Base-by-base conservation (phyloP, 2,329 filamentous ascomycete genomes). In the Diaporthe caulivora region DNA sequence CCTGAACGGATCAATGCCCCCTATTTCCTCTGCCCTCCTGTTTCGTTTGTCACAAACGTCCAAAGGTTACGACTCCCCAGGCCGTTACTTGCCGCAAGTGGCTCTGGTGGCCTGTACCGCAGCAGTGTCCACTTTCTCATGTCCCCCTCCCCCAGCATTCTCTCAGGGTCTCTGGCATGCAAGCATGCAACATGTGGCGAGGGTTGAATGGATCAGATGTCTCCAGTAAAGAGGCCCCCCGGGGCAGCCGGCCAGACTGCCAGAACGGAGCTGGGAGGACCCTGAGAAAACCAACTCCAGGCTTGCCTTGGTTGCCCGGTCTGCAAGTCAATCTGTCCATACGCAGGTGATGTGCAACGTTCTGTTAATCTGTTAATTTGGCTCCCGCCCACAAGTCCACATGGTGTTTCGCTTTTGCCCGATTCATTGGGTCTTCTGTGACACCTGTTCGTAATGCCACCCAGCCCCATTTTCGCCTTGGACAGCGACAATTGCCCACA, bases 201-300 rank as follows among this genome's bases (percentile, higher is more conserved):
- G n/a, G n/a, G n/a, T n/a, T n/a, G n/a, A n/a, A n/a, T n/a, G n/a
- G 34, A 42, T 29, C 13, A 13, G 7, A 26, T 10, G 24, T 31
- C 34, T 47, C 51, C 21, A 42, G 21, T 47, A 58, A 42, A 60
- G 18, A 40, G 11, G 37, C 37, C 26, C 18, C 44, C 49, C 69
- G 69, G 69, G 54, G 42, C 29, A 34, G 15, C 69, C 69, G 69
- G 69, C 37, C 31, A 10, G 29, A 10, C 69, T 57, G 69, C 37
- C 31, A 17, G 21, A 10, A 13, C 26, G 24, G 18, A 51, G 21
- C 47, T 53, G 49, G 55, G 65, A 53, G 44, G 47, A 54, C 69
- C 69, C n/a, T 62, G 69, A 49, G 55, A 54, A 42, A 42, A 40
- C 7, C 11, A 40, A 15, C 17, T n/a, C 11, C 60, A 24, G 51